These are phyloP conservation scores for Aureobasidium sp. DNA, from an alignment of 2,329 filamentous ascomycete genomes.

Conservation along the genomic window DNA sequence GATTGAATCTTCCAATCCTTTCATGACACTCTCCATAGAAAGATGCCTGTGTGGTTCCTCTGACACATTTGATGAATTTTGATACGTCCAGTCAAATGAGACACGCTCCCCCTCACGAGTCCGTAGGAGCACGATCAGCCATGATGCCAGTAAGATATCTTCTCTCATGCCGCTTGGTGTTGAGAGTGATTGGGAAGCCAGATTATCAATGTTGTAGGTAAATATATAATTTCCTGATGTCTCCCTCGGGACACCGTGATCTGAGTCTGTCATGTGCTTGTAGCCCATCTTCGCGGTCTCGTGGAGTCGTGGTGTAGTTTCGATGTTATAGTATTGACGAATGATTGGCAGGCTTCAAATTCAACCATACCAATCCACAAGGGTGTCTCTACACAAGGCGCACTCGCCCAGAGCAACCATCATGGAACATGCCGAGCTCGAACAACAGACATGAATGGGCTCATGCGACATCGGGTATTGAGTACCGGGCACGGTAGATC, in stretches of 20 bases:
- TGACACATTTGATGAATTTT: conserved; percentile 1
- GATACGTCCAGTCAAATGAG: conserved; percentile 33
- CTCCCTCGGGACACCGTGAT: not conserved
- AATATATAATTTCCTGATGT: not conserved
- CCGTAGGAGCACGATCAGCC: conserved; percentile 37
- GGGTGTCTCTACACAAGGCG: not conserved
- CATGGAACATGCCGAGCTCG: not conserved
- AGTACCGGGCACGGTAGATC: not conserved
- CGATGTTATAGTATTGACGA: not conserved
- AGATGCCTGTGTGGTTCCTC: not conserved
- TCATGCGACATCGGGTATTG: not conserved
- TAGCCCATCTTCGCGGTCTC: not conserved
- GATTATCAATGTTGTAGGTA: not conserved
- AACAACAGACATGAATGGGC: not conserved
- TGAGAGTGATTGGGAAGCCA: not conserved
- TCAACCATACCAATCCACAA: not conserved
- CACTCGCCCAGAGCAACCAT: not conserved
- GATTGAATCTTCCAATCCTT: not conserved
- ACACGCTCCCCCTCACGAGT: conserved; percentile 32
- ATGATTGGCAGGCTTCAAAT: not conserved
- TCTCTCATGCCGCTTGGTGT: conserved; percentile 26
- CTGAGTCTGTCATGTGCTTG: not conserved
- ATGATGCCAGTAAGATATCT: conserved; percentile 35
- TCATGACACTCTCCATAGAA: not conserved
- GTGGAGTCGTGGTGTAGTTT: not conserved